Evolutionary conservation across 345 rosid genomes (phyloP), one percentile per base, ranked within the genome.

Genomic region (Odontarrhena argentea): DNA sequence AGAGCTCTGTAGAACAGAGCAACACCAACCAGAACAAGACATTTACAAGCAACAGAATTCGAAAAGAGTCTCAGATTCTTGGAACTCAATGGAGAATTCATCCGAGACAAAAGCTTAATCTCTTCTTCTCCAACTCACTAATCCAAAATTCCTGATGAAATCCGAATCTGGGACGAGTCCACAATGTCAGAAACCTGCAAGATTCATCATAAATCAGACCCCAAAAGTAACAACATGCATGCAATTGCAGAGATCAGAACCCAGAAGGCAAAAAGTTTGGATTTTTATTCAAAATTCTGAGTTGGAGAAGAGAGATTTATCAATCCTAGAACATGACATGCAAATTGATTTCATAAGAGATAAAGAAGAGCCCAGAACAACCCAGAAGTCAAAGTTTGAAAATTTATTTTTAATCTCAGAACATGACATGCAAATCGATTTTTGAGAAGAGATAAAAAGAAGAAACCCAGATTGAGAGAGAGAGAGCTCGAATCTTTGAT

Each of bases 1-100:
- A 78, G 41, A 24, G 80, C 82, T 76, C 85, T 73, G 52, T 86
- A 70, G 74, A 82, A 69, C 79, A 92, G 77, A 74, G 71, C 80
- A 69, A 77, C 51, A 37, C 74, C 67, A 60, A 83, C 69, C 43
- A 87, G 81, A 68, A 58, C 79, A 61, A 86, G 77, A 66, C 87
- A 86, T 77, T 81, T 87, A 52, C 83, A 87, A 38, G 85, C 56
- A 46, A 80, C 41, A 34, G 91, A 77, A 46, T 68, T 79, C 71
- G 77, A 79, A 54, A 75, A 69, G 6, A 77, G n/a, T 56, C 79
- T 78, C 13, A 68, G 73, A 69, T 56, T 77, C 69, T 76, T 84
- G 57, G 53, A 32, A 66, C 40, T 69, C 6, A 41, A 71, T 5
- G 55, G 50, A 41, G 71, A 69, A 46, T 68, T 82, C 87, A 84